Conservation (phyloP, 441 rosid species). For the Populus hybrid region DNA sequence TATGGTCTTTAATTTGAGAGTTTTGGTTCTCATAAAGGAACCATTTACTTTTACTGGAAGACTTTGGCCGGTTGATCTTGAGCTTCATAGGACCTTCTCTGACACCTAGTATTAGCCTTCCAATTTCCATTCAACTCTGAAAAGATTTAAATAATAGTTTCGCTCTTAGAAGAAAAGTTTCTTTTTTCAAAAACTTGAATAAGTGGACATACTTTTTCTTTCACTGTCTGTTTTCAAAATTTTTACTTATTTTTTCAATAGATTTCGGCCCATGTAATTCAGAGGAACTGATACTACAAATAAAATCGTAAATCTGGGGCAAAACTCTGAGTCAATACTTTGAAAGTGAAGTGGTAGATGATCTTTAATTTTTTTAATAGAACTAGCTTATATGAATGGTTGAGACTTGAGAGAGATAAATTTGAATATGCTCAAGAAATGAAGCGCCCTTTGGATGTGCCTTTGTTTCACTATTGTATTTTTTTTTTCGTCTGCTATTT, state of each 20-base stretch:
- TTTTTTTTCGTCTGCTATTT: neutral
- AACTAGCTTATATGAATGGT: neutral
- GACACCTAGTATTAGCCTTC: neutral
- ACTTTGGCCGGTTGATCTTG: constrained; percentile 1
- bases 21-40: neutral
- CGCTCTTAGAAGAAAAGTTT: neutral
- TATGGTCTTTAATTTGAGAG: neutral
- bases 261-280: neutral
- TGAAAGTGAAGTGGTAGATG: neutral
- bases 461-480: neutral
- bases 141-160: neutral
- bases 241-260: neutral
- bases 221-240: neutral
- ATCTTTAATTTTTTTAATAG: neutral
- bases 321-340: neutral
- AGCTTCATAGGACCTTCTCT: neutral
- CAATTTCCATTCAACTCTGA: neutral
- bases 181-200: neutral
- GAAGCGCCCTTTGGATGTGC: neutral
- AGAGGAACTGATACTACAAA: neutral
- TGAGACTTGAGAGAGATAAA: neutral
- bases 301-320: neutral
- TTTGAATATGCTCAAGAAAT: neutral
- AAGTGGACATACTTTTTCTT: neutral
- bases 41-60: neutral